Evolutionary conservation across 2,329 filamentous ascomycete species (phyloP).

Genomic region (Fonsecaea erecta): DNA sequence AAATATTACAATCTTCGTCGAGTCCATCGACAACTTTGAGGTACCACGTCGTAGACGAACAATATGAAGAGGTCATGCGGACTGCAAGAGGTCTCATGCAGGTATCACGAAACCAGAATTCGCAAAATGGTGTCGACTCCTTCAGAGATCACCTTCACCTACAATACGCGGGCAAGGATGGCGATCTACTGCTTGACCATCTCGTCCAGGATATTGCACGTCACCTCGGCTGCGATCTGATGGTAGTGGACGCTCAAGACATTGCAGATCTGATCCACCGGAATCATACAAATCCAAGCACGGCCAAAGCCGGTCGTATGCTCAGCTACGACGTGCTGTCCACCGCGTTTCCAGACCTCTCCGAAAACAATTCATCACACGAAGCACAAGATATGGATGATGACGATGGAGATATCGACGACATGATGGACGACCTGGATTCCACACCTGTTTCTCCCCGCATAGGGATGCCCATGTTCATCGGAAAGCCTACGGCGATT

Average conservation of each 20-base stretch:
- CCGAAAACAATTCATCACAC: constrained; percentile 27
- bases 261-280: constrained; percentile 49
- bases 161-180: constrained; percentile 63
- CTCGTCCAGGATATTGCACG: constrained; percentile 68
- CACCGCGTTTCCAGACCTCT: constrained; percentile 23
- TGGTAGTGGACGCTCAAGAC: constrained; percentile 53
- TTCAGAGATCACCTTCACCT: constrained; percentile 63
- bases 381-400: constrained; percentile 29
- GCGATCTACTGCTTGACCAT: constrained; percentile 59
- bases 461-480: constrained; percentile 30
- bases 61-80: constrained; percentile 34
- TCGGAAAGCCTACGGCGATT: constrained; percentile 29
- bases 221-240: constrained; percentile 55
- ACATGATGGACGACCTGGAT: constrained; percentile 29
- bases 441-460: constrained; percentile 4
- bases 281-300: constrained; percentile 18
- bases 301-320: constrained; percentile 28
- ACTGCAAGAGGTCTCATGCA: constrained; percentile 35
- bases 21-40: constrained; percentile 2
- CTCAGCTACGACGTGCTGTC: constrained; percentile 37
- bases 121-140: constrained; percentile 52
- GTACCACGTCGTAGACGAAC: constrained; percentile 34
- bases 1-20: not conserved
- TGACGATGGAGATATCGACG: constrained; percentile 12
- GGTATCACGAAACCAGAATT: constrained; percentile 29